Percentiles rank a stretch among this genome's conserved stretches.
These are phyloP conservation scores for Aureobasidium sp. DNA, from an alignment of 2,329 filamentous ascomycete species.

Conservation along the genomic window DNA sequence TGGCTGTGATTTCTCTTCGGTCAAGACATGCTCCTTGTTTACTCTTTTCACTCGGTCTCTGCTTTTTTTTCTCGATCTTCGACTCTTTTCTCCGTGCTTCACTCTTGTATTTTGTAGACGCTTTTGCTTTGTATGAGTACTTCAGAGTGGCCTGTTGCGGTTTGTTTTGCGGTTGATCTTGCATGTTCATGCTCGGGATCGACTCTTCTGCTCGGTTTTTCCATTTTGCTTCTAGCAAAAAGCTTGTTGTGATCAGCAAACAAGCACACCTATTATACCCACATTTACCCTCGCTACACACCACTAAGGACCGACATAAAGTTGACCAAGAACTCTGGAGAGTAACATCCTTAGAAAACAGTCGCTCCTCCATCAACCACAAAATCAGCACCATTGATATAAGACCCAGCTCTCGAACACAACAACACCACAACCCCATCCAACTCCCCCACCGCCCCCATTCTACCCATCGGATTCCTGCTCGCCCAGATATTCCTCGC, in stretches of 20 bases:
- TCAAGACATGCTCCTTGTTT: background rate
- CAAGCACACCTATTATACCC: no score
- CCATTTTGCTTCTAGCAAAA: no score
- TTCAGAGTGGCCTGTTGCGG: no score
- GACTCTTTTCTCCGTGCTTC: background rate
- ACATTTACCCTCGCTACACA: no score
- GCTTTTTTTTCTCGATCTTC: no score
- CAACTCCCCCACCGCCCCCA: constrained; percentile 33
- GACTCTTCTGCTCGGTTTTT: no score
- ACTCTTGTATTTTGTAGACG: background rate
- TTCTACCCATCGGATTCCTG: constrained; percentile 34
- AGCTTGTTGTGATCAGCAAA: no score
- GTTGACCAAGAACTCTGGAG: no score
- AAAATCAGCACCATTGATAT: constrained; percentile 34
- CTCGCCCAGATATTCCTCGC: constrained; percentile 29
- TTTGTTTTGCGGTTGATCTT: no score
- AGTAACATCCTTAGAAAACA: background rate
- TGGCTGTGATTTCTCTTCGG: background rate
- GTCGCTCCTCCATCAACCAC: constrained; percentile 29
- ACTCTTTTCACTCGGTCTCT: no score
- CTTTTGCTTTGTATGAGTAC: background rate
- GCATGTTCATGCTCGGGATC: no score
- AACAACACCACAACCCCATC: constrained; percentile 33
- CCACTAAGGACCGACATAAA: no score
- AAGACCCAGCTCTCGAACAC: constrained; percentile 29